A percentile compares a stretch with the other conserved stretches of the same genome.
Conservation (phyloP, 345 rosid species). For the Eucalyptus guilfoylei region DNA sequence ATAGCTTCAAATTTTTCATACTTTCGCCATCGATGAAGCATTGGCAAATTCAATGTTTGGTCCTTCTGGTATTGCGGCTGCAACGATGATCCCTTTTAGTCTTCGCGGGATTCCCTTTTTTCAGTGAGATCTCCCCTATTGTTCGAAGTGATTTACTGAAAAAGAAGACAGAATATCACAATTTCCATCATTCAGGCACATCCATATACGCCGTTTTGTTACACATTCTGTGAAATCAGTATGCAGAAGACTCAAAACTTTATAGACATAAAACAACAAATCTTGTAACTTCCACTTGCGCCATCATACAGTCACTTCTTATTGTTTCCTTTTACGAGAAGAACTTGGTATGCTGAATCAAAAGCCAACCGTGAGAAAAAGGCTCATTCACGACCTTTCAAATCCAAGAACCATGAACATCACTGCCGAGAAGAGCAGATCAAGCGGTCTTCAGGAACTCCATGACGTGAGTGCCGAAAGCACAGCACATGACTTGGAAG, state of each 20-base stretch:
- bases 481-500: constrained; percentile 44
- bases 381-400: background rate
- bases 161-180: background rate
- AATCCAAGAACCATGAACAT: background rate
- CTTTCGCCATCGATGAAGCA: background rate
- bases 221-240: background rate
- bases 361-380: background rate
- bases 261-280: background rate
- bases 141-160: background rate
- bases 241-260: background rate
- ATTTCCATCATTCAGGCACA: background rate
- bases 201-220: background rate
- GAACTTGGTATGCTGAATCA: background rate
- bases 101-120: background rate
- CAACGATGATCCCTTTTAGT: background rate
- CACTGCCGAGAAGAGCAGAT: background rate
- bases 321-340: background rate
- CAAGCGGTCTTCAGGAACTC: constrained; percentile 56
- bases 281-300: background rate
- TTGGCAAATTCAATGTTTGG: background rate
- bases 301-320: background rate
- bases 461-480: constrained; percentile 52
- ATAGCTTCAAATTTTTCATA: background rate
- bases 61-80: background rate
- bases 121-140: background rate